Evolutionary conservation across 257 asterid species (phyloP), one percentile per base, ranked within the genome.

Genomic region (Ehretia macrophylla): DNA sequence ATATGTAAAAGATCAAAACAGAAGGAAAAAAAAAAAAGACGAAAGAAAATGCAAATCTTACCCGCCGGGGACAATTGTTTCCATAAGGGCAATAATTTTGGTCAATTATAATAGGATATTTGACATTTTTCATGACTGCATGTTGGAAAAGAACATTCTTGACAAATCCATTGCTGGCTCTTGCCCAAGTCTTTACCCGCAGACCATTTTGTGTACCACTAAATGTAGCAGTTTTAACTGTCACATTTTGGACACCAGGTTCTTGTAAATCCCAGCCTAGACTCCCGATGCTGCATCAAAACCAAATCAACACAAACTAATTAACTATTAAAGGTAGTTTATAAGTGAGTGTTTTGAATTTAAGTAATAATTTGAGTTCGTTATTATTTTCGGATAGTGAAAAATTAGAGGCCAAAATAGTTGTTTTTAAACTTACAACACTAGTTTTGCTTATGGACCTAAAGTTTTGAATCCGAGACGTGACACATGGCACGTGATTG

Each of bases 221-320:
- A 3, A 64, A 47, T 55, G 69, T 55, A 27, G 48, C 38, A 19
- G 48, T 44, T 55, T 46, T 40, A 12, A 64, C 69, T 12, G 62
- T 45, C 19, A 64, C 56, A 32, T 64, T 64, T 46, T 55, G 62
- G 21, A 64, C 69, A 0, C 69, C 69, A 5, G 50, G 38, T 45
- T 64, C 69, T 20, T 55, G 56, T 42, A 32, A 2, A 19, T 13
- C 48, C 56, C 39, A 54, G 0, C 57, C 63, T 6, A 64, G 57
- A 32, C 69, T 64, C 40, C 69, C 69, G n/a, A 64, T 64, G 56
- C 69, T 64, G 62, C 63, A 49, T 20, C 56, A 51, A 51, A 21
- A 51, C 22, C 17, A 51, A 19, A 17, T 4, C 22, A 17, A 51
- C 10, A 51, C n/a, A n/a, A n/a, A n/a, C 51, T n/a, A 47, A 47